A percentile compares a stretch with the other conserved stretches of the same genome.
These are phyloP conservation scores for Globisporangium middletonii DNA, from an alignment of 352 stramenopile genomes.

Conservation along the genomic window DNA sequence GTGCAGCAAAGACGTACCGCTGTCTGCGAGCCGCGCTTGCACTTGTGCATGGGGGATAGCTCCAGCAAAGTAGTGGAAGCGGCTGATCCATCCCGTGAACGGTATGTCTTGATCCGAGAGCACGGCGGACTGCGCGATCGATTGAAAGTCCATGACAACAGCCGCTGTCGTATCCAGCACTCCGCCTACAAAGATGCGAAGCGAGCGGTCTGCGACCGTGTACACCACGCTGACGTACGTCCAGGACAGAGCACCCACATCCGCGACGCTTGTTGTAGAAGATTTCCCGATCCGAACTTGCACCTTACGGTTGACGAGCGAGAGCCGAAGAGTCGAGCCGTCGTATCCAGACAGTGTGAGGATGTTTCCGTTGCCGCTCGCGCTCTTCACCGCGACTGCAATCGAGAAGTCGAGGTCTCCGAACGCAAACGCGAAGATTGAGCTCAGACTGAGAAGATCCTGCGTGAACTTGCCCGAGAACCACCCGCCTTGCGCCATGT, in stretches of 20 bases:
- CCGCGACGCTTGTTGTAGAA: background rate
- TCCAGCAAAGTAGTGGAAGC: constrained; percentile 37
- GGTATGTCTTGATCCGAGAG: constrained; percentile 15
- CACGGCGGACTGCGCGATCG: constrained; percentile 8
- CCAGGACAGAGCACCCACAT: constrained; percentile 1
- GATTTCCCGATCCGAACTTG: background rate
- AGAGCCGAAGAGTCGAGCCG: background rate
- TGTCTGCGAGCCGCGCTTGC: constrained; percentile 27
- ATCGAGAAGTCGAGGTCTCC: constrained; percentile 41
- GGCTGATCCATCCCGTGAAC: constrained; percentile 41
- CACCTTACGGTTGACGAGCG: constrained; percentile 3
- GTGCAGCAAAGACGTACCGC: constrained; percentile 20
- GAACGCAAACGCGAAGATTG: constrained; percentile 26
- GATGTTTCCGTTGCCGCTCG: constrained; percentile 1
- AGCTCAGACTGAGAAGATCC: background rate
- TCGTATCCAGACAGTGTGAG: background rate
- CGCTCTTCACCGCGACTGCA: constrained; percentile 19
- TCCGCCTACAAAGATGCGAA: constrained; percentile 3
- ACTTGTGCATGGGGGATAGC: constrained; percentile 31
- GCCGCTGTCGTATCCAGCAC: constrained; percentile 1
- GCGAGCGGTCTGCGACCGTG: background rate
- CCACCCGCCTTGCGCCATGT: background rate
- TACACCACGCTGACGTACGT: constrained; percentile 7
- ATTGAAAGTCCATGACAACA: constrained; percentile 1
- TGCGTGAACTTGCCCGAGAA: constrained; percentile 4